Conservation (phyloP, 164 flowering plant genomes). For the Houttuynia cordata region DNA sequence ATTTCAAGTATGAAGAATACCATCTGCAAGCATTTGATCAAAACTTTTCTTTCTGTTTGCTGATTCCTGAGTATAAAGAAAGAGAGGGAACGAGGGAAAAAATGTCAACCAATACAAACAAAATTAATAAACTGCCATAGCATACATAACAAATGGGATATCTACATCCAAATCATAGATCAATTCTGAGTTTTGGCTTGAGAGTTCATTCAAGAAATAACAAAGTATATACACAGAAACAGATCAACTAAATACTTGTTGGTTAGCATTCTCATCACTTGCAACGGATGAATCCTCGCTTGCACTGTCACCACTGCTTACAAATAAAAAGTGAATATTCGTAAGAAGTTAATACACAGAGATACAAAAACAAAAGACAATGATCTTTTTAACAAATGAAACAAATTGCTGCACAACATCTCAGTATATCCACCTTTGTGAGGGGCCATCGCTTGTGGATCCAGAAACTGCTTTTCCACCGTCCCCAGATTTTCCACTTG, state of each 20-base stretch:
- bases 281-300: conserved; percentile 65
- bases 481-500: conserved; percentile 48
- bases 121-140: not conserved
- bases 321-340: not conserved
- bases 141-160: not conserved
- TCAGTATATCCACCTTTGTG: conserved; percentile 47
- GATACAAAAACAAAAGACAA: too few species aligned
- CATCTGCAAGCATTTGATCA: conserved; percentile 80
- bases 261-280: conserved; percentile 58
- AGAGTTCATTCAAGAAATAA: too few species aligned
- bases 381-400: not conserved
- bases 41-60: conserved; percentile 58
- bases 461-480: conserved; percentile 63
- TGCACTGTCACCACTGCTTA: conserved; percentile 69
- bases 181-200: too few species aligned
- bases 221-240: not conserved
- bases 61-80: conserved; percentile 36
- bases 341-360: too few species aligned
- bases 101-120: not conserved
- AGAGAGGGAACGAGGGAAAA: not conserved
- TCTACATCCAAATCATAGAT: too few species aligned
- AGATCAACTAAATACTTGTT: conserved; percentile 23
- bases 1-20: conserved; percentile 20
- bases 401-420: not conserved
- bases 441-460: conserved; percentile 78